A percentile compares a stretch with the other conserved stretches of the same genome.
Conservation (phyloP, 2,329 filamentous ascomycete genomes). For the Dothideomycetes sp. region DNA sequence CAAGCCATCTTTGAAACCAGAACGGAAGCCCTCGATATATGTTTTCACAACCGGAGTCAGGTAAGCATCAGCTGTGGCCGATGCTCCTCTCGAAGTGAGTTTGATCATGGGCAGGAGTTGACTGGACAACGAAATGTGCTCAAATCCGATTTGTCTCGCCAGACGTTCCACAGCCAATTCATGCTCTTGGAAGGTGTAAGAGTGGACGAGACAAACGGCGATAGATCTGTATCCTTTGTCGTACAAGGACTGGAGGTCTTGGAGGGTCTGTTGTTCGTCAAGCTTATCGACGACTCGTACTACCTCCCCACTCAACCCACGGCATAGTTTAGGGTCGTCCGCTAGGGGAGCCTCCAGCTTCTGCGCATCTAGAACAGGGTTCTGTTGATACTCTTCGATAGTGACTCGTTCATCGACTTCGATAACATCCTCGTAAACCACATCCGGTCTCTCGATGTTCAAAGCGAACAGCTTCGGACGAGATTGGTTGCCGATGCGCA, state of each 20-base stretch:
- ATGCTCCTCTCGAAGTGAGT: conserved; percentile 12
- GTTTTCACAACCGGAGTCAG: conserved; percentile 16
- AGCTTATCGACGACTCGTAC: conserved; percentile 21
- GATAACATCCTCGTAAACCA: conserved; percentile 18
- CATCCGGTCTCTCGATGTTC: conserved; percentile 17
- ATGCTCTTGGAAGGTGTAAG: conserved; percentile 27
- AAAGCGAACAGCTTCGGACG: conserved; percentile 25
- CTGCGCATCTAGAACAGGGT: conserved; percentile 21
- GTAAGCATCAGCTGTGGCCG: conserved; percentile 15
- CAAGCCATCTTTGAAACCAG: conserved; percentile 22
- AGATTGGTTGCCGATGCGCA: conserved; percentile 26
- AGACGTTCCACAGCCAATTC: conserved; percentile 21
- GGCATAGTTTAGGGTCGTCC: not conserved
- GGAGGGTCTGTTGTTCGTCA: conserved; percentile 13
- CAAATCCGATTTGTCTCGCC: conserved; percentile 23
- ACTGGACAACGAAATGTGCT: conserved; percentile 22
- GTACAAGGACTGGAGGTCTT: conserved; percentile 21
- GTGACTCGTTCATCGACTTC: conserved; percentile 23
- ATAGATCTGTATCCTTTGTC: conserved; percentile 27
- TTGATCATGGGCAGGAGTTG: conserved; percentile 17
- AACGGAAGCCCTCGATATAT: conserved; percentile 21
- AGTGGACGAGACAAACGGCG: conserved; percentile 27
- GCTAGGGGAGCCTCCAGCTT: conserved; percentile 20
- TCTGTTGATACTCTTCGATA: conserved; percentile 26
- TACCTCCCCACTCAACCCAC: conserved; percentile 21